Conservation (phyloP, 1,284 basidiomycete species). For the Macrocystidia cucumis region DNA sequence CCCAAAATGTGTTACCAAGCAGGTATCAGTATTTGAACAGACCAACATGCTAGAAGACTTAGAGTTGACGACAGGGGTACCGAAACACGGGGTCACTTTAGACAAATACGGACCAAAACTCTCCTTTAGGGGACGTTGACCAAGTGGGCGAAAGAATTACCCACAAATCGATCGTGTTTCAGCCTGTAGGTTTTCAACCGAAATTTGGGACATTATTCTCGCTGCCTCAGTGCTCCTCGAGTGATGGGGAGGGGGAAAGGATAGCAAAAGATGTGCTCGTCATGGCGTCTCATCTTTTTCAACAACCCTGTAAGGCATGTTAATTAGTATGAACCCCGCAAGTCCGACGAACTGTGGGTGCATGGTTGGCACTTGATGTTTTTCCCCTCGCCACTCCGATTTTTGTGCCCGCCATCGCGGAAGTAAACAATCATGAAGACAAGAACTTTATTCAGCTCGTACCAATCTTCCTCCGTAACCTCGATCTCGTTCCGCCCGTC, state of each 20-base stretch:
- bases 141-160: constrained; percentile 13
- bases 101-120: constrained; percentile 15
- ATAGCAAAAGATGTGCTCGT: neutral
- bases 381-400: constrained; percentile 9
- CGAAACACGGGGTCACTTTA: constrained; percentile 14
- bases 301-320: too few relatives aligned
- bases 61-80: constrained; percentile 22
- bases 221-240: constrained; percentile 2
- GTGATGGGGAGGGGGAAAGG: neutral
- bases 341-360: too few relatives aligned
- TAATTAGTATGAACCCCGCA: too few relatives aligned
- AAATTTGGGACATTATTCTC: constrained; percentile 11
- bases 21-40: too few relatives aligned
- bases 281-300: too few relatives aligned
- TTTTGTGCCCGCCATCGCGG: constrained; percentile 19
- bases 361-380: constrained; percentile 10
- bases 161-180: constrained; percentile 27
- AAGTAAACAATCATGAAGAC: constrained; percentile 24
- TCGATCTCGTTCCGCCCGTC: constrained; percentile 22
- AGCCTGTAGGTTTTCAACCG: constrained; percentile 10
- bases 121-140: constrained; percentile 12
- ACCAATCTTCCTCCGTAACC: constrained; percentile 23
- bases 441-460: constrained; percentile 17
- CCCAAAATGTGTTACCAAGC: too few relatives aligned
- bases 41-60: too few relatives aligned